These are phyloP conservation scores for Choanephora cucurbitarum DNA, from an alignment of 371 early-diverging fungal species.

Conservation along the genomic window DNA sequence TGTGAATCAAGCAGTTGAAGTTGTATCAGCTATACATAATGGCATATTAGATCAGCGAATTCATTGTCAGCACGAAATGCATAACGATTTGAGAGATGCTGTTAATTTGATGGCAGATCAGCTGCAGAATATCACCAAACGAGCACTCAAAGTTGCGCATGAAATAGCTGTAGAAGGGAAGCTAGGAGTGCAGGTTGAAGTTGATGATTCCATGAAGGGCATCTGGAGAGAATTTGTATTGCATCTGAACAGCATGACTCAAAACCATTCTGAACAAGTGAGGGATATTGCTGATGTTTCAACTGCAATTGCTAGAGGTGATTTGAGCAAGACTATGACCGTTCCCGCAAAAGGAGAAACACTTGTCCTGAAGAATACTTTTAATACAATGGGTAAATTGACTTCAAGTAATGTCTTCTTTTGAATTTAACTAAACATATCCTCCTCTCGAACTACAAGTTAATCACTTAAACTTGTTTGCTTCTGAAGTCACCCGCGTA, in stretches of 20 bases:
- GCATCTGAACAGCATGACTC: slow-evolving; percentile 68
- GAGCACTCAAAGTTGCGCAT: slow-evolving; percentile 58
- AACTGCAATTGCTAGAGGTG: slow-evolving; percentile 68
- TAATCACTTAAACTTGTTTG: slow-evolving; percentile 50
- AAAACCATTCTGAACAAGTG: slow-evolving; percentile 67
- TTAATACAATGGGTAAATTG: slow-evolving; percentile 71
- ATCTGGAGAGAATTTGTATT: slow-evolving; percentile 73
- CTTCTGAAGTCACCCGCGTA: slow-evolving; percentile 57
- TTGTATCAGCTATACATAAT: slow-evolving; percentile 51
- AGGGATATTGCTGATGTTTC: slow-evolving; percentile 69
- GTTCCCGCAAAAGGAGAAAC: slow-evolving; percentile 62
- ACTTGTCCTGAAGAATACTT: slow-evolving; percentile 64
- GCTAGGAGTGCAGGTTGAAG: slow-evolving; percentile 60
- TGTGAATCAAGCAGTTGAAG: slow-evolving; percentile 46
- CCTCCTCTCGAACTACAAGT: slow-evolving; percentile 18
- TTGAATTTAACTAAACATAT: too few species aligned
- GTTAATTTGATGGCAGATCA: slow-evolving; percentile 70
- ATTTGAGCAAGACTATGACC: slow-evolving; percentile 64
- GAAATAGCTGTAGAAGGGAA: slow-evolving; percentile 70
- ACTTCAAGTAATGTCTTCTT: too few species aligned
- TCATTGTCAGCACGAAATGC: slow-evolving; percentile 41
- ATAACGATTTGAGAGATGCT: slow-evolving; percentile 51
- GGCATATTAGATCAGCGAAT: slow-evolving; percentile 54
- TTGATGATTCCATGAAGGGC: slow-evolving; percentile 52
- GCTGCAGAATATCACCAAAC: slow-evolving; percentile 54